Evolutionary conservation across 768 basidiomycete genomes (phyloP), one percentile per base, ranked within the genome.

Genomic region (Hericium coralloides): DNA sequence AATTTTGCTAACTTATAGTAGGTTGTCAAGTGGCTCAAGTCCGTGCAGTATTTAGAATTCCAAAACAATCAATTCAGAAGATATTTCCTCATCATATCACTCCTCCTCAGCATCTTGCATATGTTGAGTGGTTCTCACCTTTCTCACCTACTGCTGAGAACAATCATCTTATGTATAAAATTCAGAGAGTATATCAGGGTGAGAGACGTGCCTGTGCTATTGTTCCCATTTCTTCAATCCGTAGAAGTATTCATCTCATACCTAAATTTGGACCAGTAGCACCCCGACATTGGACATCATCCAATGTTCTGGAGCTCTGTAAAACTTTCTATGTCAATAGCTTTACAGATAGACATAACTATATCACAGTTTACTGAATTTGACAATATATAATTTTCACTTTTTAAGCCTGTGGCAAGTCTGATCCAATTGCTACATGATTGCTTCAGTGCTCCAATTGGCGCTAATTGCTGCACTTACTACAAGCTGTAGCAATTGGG

Each of bases 101-200:
- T 64, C 65, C 49, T 9, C 26, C 49, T 51, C 22, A 22, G 49
- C 26, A 51, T 23, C 49, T 51, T 51, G 49, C 49, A 12, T 51
- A 51, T 23, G 26, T 51, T 23, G 49, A 51, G 18, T 51, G 49
- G 49, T 51, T 51, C 49, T 25, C 49, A 23, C 49, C 49, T 15
- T 51, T 51, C 26, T 22, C 14, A 23, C 26, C 10, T 31, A 36
- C n/a, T n/a, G n/a, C n/a, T n/a, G 22, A 51, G 12, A 6, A 6
- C 20, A 18, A 10, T 15, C 12, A 18, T 12, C 6, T 15, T 12
- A 51, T 18, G 12, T 51, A 51, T 51, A 12, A 23, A 15, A 18
- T 51, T 12, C 26, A 12, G 22, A 9, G 49, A 23, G 15, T 23
- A 9, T 23, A 14, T 51, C 18, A 51, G 10, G 49, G 23, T 23